These are phyloP conservation scores for Pseudogymnoascus sp. DNA, from an alignment of 2,329 filamentous ascomycete genomes.

Conservation along the genomic window DNA sequence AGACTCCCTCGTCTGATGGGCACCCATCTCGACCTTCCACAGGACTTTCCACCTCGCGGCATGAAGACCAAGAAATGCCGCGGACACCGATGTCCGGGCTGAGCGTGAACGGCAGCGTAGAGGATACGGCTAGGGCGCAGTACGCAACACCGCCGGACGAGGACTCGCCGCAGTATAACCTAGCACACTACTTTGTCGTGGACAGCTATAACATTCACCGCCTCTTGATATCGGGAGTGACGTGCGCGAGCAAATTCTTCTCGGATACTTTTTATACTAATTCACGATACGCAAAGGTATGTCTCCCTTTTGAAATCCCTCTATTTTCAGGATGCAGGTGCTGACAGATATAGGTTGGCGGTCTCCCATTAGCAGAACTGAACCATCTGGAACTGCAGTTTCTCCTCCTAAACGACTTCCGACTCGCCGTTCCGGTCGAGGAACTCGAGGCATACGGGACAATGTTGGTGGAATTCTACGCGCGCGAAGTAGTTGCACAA, in stretches of 20 bases:
- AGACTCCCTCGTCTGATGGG: background rate
- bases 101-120: conserved; percentile 23
- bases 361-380: conserved; percentile 81
- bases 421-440: conserved; percentile 85
- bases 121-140: conserved; percentile 23
- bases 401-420: conserved; percentile 89
- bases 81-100: conserved; percentile 21
- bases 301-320: conserved; percentile 23
- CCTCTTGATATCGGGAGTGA: conserved; percentile 92
- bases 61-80: background rate
- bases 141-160: conserved; percentile 22
- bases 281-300: conserved; percentile 95
- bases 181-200: conserved; percentile 79
- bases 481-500: conserved; percentile 73
- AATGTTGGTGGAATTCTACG: conserved; percentile 98
- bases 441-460: conserved; percentile 96
- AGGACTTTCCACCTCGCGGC: conserved; percentile 1
- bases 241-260: conserved; percentile 98
- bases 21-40: background rate
- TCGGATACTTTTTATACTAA: conserved; percentile 99
- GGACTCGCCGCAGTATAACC: conserved; percentile 23
- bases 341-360: conserved; percentile 64
- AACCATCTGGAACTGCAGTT: conserved; percentile 97
- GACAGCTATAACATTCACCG: conserved; percentile 99
- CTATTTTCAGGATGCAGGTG: background rate